A percentile compares a stretch with the other conserved stretches of the same genome.
Conservation (phyloP, 495 filamentous ascomycete species). For the Talaromyces stipitatus region DNA sequence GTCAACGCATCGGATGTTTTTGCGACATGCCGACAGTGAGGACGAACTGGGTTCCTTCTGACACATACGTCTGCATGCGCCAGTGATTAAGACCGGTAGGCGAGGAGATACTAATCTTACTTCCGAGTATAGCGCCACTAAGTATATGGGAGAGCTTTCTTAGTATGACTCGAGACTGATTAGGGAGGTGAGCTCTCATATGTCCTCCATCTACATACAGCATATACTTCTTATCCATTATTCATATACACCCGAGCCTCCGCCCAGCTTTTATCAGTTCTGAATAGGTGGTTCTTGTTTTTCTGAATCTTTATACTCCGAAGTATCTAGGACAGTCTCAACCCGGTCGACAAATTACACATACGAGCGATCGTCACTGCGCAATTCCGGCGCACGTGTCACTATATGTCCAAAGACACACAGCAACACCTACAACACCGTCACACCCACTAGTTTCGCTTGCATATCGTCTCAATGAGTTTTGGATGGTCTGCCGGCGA, state of each 20-base stretch:
- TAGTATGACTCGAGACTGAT: background rate
- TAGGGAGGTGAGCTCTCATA: background rate
- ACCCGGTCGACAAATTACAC: too few relatives aligned
- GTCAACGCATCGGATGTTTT: background rate
- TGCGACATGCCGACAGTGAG: background rate
- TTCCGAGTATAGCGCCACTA: background rate
- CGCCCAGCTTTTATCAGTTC: background rate
- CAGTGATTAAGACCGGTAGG: background rate
- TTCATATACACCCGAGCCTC: background rate
- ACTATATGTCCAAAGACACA: background rate
- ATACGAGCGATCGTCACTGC: background rate
- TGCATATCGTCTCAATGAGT: conserved; percentile 5
- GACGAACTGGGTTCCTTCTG: background rate
- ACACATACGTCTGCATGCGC: background rate
- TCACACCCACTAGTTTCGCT: background rate
- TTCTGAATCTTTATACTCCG: too few relatives aligned
- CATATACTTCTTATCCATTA: background rate
- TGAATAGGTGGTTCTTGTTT: background rate
- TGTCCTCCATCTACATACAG: background rate
- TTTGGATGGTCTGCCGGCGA: conserved; percentile 8
- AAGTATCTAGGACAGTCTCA: too few relatives aligned
- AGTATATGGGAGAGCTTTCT: background rate
- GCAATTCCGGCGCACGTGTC: background rate
- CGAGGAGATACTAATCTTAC: background rate
- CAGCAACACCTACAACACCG: background rate